Base-by-base conservation (phyloP, 2,329 filamentous ascomycete genomes). In the Ceratocystis eucalypticola region DNA sequence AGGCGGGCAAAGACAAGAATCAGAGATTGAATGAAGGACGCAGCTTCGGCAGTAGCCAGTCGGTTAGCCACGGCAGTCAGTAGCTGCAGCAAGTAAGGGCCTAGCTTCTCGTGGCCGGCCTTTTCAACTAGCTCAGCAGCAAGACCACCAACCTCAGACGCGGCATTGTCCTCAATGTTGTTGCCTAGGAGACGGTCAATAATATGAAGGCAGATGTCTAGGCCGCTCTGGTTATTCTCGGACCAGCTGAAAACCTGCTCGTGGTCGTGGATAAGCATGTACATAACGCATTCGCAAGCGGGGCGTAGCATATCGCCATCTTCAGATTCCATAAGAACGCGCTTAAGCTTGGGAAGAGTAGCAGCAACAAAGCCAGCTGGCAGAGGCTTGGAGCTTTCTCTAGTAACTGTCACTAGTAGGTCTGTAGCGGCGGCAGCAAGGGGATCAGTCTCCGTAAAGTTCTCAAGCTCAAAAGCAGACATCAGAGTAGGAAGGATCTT, bases 101-200 rank as follows among this genome's bases (percentile, higher is more conserved):
- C 94, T 10, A 99, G 84, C 65, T 89, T 85, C 73, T 96, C 92
- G 46, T 91, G 87, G 10, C 94, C 94, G 64, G 93, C 94, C 76
- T 94, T 96, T 76, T 97, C 93, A 0, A 99, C 94, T 33, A 99
- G 80, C 75, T 96, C 92, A 1, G 93, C 93, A 3, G 94, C 94
- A 70, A 99, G 83, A 17, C 91, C 91, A 70, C 94, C 94, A 55
- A 99, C 92, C 77, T 99, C 93, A n/a, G 91, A 90, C 4, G 93
- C 94, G 20, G 91, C 89, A 72, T 93, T 91, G 72, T 99, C 94
- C 72, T 95, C 89, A n/a, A 97, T 87, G 1, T 82, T 77, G 1
- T 89, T 88, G 2, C 89, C 87, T 37, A 99, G 82, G 3, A 99
- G 82, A 61, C 93, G 89, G 74, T 96, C 94, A 69, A 99, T 91